Evolutionary conservation across 768 basidiomycete species (phyloP).

Genomic region (Tulasnella sp.): DNA sequence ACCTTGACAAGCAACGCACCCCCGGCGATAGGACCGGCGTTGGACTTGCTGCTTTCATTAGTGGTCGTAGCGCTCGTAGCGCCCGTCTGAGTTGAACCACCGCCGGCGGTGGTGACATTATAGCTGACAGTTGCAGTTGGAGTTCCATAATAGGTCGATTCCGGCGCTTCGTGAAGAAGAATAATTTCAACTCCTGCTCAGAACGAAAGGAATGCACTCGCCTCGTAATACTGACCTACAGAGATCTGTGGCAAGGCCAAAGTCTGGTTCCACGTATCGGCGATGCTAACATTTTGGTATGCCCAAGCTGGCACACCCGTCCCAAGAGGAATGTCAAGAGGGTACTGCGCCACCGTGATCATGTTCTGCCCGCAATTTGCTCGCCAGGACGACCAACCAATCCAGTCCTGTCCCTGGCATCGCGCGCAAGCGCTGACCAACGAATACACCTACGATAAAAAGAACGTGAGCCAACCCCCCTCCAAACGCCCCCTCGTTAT

Average conservation of each 20-base stretch:
- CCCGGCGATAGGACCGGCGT: constrained; percentile 21
- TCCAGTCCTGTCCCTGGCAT: constrained; percentile 50
- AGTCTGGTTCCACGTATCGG: not conserved
- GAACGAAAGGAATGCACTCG: not conserved
- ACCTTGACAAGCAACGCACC: not conserved
- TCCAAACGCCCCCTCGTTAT: not conserved
- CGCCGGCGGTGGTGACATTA: not conserved
- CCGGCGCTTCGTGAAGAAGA: too few relatives aligned
- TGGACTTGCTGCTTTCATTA: not conserved
- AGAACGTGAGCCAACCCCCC: not conserved
- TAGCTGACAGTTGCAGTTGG: constrained; percentile 12
- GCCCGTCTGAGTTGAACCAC: not conserved
- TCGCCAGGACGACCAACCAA: constrained; percentile 39
- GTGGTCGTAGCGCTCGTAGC: too few relatives aligned
- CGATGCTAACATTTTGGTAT: constrained; percentile 46
- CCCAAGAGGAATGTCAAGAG: constrained; percentile 27
- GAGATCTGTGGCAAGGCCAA: not conserved
- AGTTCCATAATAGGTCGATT: not conserved
- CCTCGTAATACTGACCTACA: not conserved
- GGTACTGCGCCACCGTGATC: constrained; percentile 42
- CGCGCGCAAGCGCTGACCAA: constrained; percentile 55
- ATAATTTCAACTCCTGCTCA: too few relatives aligned
- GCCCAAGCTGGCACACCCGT: too few relatives aligned
- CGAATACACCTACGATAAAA: constrained; percentile 42
- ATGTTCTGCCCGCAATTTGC: constrained; percentile 21